These are phyloP conservation scores for Hericium alpestre DNA, from an alignment of 768 basidiomycete species.

Conservation along the genomic window DNA sequence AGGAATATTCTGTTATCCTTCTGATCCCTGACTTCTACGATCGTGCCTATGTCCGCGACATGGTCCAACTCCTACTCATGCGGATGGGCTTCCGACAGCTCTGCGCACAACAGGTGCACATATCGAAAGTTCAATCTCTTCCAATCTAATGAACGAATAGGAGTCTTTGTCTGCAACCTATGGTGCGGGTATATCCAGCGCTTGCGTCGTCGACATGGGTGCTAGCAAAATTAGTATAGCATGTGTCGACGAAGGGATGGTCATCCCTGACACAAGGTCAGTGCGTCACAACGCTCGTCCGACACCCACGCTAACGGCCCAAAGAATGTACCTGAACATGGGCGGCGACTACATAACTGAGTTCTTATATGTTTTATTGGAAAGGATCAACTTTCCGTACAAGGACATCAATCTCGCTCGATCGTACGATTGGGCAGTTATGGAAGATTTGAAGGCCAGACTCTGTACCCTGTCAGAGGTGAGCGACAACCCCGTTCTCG, in stretches of 20 bases:
- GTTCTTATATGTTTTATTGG: slow-evolving; percentile 70
- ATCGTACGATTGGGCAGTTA: slow-evolving; percentile 79
- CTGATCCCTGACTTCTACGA: slow-evolving; percentile 92
- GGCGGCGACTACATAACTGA: slow-evolving; percentile 95
- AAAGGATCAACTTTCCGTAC: slow-evolving; percentile 82
- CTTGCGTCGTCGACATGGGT: slow-evolving; percentile 94
- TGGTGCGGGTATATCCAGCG: slow-evolving; percentile 88
- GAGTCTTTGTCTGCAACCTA: slow-evolving; percentile 91
- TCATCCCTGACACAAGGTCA: slow-evolving; percentile 81
- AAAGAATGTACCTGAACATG: slow-evolving; percentile 69
- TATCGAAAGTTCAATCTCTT: background rate
- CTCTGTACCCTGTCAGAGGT: slow-evolving; percentile 87
- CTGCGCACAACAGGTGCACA: slow-evolving; percentile 73
- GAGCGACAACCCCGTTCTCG: slow-evolving; percentile 14
- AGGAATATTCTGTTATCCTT: slow-evolving; percentile 84
- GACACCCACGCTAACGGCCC: background rate
- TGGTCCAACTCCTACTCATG: slow-evolving; percentile 61
- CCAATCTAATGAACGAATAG: slow-evolving; percentile 27
- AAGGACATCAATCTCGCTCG: slow-evolving; percentile 65
- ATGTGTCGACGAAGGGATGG: slow-evolving; percentile 89
- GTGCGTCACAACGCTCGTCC: slow-evolving; percentile 5
- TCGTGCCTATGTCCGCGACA: slow-evolving; percentile 68
- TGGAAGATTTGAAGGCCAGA: slow-evolving; percentile 83
- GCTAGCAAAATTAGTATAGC: slow-evolving; percentile 75
- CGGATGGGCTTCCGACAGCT: slow-evolving; percentile 89